Conservation (phyloP, 495 filamentous ascomycete species). For the Copromyces sp. region DNA sequence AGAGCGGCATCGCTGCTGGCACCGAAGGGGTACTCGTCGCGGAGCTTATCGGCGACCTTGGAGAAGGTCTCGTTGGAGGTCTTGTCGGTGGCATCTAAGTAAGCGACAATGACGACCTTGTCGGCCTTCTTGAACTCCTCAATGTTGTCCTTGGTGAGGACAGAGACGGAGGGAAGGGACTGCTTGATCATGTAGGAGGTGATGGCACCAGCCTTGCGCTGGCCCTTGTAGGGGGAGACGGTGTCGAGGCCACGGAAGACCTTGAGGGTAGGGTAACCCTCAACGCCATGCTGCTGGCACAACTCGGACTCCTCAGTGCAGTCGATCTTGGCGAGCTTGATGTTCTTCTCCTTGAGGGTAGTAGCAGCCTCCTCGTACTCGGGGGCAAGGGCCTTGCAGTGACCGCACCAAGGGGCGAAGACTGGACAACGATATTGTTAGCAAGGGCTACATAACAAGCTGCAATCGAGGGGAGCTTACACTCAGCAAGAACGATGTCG, state of each 20-base stretch:
- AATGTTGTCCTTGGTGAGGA: slow-evolving; percentile 65
- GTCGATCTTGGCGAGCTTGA: slow-evolving; percentile 87
- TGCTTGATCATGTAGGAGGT: slow-evolving; percentile 99
- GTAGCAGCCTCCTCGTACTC: slow-evolving; percentile 90
- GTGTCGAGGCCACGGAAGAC: slow-evolving; percentile 93
- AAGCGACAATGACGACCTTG: slow-evolving; percentile 90
- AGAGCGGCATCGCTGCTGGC: slow-evolving; percentile 70
- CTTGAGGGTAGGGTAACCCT: slow-evolving; percentile 97
- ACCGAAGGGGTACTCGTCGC: slow-evolving; percentile 89
- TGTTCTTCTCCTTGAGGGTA: slow-evolving; percentile 88
- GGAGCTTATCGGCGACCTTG: slow-evolving; percentile 67
- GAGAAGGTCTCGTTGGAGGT: slow-evolving; percentile 70
- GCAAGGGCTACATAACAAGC: slow-evolving; percentile 1
- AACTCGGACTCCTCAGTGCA: slow-evolving; percentile 91
- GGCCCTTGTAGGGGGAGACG: slow-evolving; percentile 72
- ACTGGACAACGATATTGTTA: slow-evolving; percentile 31
- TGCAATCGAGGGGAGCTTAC: slow-evolving; percentile 35
- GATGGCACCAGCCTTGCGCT: slow-evolving; percentile 88
- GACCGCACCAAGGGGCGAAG: slow-evolving; percentile 67
- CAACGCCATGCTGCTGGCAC: slow-evolving; percentile 80
- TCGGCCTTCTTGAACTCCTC: slow-evolving; percentile 97
- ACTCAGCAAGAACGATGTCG: slow-evolving; percentile 71
- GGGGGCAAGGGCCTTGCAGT: slow-evolving; percentile 77
- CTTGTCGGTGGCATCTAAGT: slow-evolving; percentile 78
- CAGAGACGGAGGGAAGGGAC: slow-evolving; percentile 83